Percentiles rank a stretch among this genome's conserved stretches.
These are phyloP conservation scores for Kazachstania viticola DNA, from an alignment of 805 yeast species.

Conservation along the genomic window DNA sequence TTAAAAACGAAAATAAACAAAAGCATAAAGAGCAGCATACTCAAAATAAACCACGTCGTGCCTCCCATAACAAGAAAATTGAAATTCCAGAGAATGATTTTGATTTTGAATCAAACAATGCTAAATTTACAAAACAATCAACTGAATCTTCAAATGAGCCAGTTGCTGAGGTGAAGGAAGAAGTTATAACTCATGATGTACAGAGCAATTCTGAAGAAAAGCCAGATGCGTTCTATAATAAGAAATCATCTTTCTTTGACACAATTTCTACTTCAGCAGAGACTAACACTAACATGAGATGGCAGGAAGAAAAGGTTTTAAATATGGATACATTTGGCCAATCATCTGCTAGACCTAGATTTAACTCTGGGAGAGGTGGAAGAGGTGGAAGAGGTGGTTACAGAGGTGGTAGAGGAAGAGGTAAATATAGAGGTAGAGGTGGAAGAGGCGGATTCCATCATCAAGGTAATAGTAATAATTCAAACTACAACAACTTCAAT, in stretches of 20 bases:
- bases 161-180: constrained; percentile 1
- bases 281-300: constrained; percentile 38
- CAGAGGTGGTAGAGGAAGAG: constrained; percentile 18
- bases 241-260: constrained; percentile 81
- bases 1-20: constrained; percentile 2
- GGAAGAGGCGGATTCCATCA: constrained; percentile 9
- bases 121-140: constrained; percentile 49
- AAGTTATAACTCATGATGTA: constrained; percentile 1
- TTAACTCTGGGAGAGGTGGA: constrained; percentile 27
- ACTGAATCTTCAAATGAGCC: constrained; percentile 26
- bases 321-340: constrained; percentile 83
- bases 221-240: constrained; percentile 46
- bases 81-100: constrained; percentile 48
- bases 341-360: constrained; percentile 37
- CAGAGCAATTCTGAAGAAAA: constrained; percentile 1
- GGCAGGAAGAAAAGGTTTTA: constrained; percentile 61
- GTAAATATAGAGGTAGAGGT: constrained; percentile 17
- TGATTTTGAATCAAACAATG: constrained; percentile 66
- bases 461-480: constrained; percentile 6
- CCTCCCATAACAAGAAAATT: constrained; percentile 9
- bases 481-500: too few relatives aligned
- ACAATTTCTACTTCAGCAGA: constrained; percentile 61
- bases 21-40: neutral
- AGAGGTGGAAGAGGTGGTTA: constrained; percentile 26
- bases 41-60: constrained; percentile 3